Evolutionary conservation across 2,329 filamentous ascomycete genomes (phyloP).

Genomic region (Alternaria gansuensis): DNA sequence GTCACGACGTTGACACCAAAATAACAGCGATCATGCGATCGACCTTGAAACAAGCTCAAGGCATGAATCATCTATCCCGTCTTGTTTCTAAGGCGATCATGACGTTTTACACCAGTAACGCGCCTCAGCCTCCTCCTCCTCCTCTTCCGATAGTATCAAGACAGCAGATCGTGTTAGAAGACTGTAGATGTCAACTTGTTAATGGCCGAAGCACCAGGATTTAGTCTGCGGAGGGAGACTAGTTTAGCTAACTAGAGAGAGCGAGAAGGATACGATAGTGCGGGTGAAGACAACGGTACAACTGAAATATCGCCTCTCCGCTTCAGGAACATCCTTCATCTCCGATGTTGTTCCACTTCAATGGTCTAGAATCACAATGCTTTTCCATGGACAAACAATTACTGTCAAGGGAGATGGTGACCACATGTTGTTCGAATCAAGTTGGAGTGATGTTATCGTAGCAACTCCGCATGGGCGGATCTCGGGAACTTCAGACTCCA

Average conservation of each 20-base stretch:
- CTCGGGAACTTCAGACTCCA: not conserved
- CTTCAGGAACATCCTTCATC: not conserved
- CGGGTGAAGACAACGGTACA: slow-evolving; percentile 5
- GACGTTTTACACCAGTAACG: slow-evolving; percentile 2
- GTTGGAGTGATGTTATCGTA: not conserved
- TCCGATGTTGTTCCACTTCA: not conserved
- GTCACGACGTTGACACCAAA: not conserved
- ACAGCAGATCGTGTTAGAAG: not conserved
- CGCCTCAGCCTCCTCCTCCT: not conserved
- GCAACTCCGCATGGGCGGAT: not conserved
- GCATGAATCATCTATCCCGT: not conserved
- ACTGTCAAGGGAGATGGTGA: not conserved
- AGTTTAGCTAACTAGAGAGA: not conserved
- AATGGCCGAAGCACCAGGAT: not conserved
- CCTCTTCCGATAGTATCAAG: not conserved
- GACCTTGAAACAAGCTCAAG: not conserved
- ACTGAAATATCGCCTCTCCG: slow-evolving; percentile 5
- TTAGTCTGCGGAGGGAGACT: not conserved
- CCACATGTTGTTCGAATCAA: not conserved
- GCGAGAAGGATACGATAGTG: slow-evolving; percentile 1
- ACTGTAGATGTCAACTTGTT: not conserved
- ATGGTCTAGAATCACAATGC: not conserved
- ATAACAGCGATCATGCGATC: not conserved
- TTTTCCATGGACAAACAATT: not conserved
- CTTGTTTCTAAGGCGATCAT: slow-evolving; percentile 2